A percentile compares a stretch with the other conserved stretches of the same genome.
Conservation (phyloP, 257 asterid genomes). For the Solanum etuberosum region DNA sequence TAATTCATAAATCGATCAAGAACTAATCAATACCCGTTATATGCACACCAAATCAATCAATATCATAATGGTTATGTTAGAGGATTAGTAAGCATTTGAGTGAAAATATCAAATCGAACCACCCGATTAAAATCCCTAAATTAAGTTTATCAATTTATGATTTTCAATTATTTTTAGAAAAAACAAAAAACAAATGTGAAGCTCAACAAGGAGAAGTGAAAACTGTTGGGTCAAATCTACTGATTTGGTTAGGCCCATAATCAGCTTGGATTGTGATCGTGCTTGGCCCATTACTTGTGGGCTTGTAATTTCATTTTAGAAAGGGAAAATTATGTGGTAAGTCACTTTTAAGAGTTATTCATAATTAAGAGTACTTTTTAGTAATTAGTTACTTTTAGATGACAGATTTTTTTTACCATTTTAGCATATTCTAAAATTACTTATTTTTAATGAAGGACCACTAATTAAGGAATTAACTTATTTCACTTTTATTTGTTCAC, state of each 20-base stretch:
- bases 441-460: neutral
- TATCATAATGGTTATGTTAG: neutral
- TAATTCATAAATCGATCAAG: too few species aligned
- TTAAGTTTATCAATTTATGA: neutral
- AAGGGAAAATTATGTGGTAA: neutral
- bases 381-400: neutral
- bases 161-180: too few species aligned
- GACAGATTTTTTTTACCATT: neutral
- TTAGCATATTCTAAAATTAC: too few species aligned
- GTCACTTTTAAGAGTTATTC: neutral
- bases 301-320: neutral
- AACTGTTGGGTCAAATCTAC: neutral
- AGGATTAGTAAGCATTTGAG: neutral
- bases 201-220: neutral
- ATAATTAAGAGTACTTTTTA: neutral
- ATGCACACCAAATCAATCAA: neutral
- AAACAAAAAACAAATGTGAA: too few species aligned
- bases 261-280: neutral
- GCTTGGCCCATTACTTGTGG: neutral
- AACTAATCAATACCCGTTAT: too few species aligned
- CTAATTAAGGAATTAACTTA: neutral
- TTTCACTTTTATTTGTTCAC: too few species aligned
- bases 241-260: neutral
- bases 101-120: neutral
- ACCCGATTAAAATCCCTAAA: neutral